Evolutionary conservation across 805 yeast genomes (phyloP).

Genomic region (Yamadazyma olivae): DNA sequence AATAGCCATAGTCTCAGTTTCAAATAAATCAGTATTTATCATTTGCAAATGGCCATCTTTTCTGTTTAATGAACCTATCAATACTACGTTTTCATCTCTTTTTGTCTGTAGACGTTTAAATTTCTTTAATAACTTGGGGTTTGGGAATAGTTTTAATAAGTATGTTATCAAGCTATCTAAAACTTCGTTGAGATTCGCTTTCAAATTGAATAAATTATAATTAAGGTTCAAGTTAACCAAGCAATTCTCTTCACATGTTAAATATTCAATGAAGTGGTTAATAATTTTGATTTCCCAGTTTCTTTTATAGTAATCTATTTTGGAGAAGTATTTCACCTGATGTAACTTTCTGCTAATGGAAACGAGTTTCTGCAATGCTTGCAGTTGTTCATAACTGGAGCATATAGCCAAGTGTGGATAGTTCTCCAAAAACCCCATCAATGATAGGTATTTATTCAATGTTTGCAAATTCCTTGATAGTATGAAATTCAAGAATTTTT

Average conservation of each 20-base stretch:
- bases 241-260: conserved; percentile 23
- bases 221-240: conserved; percentile 36
- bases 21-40: conserved; percentile 23
- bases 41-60: conserved; percentile 37
- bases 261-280: conserved; percentile 20
- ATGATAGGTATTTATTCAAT: conserved; percentile 3
- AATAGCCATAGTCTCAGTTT: neutral
- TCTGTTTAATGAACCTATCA: conserved; percentile 35
- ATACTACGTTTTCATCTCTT: conserved; percentile 6
- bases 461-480: neutral
- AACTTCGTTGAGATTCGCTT: conserved; percentile 24
- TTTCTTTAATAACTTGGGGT: neutral
- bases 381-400: neutral
- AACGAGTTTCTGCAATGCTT: neutral
- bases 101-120: too few relatives aligned
- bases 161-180: conserved; percentile 17
- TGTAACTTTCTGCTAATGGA: neutral
- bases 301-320: conserved; percentile 4
- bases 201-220: conserved; percentile 32
- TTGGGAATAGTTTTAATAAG: conserved; percentile 5
- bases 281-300: conserved; percentile 26
- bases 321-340: neutral
- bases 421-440: conserved; percentile 4
- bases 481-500: conserved; percentile 11
- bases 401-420: neutral